phyloP scores from a whole-genome alignment of 2,329 filamentous ascomycete genomes.

The Penicillium psychrosexuale region DNA sequence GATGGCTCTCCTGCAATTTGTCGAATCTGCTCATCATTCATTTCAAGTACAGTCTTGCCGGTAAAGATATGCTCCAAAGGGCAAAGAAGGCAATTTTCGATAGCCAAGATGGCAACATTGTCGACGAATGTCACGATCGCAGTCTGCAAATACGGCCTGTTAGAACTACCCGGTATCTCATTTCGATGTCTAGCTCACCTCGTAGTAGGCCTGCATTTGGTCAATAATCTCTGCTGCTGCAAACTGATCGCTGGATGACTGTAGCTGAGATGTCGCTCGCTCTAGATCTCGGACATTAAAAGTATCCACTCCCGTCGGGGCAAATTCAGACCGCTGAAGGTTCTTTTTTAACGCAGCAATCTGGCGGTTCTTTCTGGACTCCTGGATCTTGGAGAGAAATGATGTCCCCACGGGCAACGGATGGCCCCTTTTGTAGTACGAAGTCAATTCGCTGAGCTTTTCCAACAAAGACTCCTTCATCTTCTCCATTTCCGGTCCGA shows the following conservation, averaged over 20 bases:
- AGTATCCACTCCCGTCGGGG: not conserved
- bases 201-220: conserved; percentile 47
- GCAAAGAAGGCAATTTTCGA: conserved; percentile 50
- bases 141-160: conserved; percentile 10
- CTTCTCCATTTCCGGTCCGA: not conserved
- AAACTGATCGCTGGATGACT: not conserved
- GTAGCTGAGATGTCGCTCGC: not conserved
- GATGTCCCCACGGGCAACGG: not conserved
- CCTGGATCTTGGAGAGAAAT: not conserved
- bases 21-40: conserved; percentile 32
- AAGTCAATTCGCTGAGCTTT: not conserved
- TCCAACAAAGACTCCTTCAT: not conserved
- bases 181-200: conserved; percentile 21
- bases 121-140: conserved; percentile 48
- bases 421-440: not conserved
- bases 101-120: conserved; percentile 48
- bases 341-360: not conserved
- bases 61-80: conserved; percentile 46
- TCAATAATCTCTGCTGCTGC: conserved; percentile 38
- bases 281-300: not conserved
- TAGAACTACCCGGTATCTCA: not conserved
- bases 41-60: conserved; percentile 33
- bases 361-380: not conserved
- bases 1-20: conserved; percentile 40
- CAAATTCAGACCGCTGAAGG: not conserved